Evolutionary conservation across 345 rosid species (phyloP).

Genomic region (Abelmoschus esculentus): DNA sequence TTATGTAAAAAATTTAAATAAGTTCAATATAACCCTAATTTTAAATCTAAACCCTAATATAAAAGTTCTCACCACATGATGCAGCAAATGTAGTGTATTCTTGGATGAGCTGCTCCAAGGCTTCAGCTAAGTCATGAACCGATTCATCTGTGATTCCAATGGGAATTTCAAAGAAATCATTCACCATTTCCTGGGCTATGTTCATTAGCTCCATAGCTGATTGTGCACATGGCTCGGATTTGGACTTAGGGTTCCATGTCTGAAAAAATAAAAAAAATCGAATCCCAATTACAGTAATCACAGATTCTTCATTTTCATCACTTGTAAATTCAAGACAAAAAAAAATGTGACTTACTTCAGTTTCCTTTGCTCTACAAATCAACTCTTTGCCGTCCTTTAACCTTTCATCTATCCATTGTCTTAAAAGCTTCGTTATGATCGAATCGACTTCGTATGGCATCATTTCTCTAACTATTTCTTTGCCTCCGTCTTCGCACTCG

Average conservation of each 20-base stretch:
- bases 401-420: constrained; percentile 62
- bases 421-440: constrained; percentile 41
- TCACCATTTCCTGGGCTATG: constrained; percentile 50
- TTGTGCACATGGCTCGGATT: constrained; percentile 78
- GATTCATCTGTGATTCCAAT: constrained; percentile 73
- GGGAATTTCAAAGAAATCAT: constrained; percentile 77
- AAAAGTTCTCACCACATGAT: constrained; percentile 55
- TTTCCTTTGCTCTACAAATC: constrained; percentile 53
- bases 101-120: constrained; percentile 53
- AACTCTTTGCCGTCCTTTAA: constrained; percentile 40
- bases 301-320: neutral
- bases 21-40: too few relatives aligned
- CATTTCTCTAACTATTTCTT: constrained; percentile 72
- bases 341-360: constrained; percentile 45
- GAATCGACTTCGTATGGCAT: constrained; percentile 77
- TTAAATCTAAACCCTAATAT: neutral
- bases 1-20: too few relatives aligned
- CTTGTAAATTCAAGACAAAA: neutral
- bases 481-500: constrained; percentile 87
- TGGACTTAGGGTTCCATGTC: constrained; percentile 98
- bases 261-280: constrained; percentile 8
- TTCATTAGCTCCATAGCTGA: constrained; percentile 69
- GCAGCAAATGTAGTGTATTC: constrained; percentile 69
- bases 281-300: neutral
- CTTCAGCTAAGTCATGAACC: constrained; percentile 63